Evolutionary conservation across 805 yeast genomes (phyloP).

Genomic region (Yarrowia porcina): DNA sequence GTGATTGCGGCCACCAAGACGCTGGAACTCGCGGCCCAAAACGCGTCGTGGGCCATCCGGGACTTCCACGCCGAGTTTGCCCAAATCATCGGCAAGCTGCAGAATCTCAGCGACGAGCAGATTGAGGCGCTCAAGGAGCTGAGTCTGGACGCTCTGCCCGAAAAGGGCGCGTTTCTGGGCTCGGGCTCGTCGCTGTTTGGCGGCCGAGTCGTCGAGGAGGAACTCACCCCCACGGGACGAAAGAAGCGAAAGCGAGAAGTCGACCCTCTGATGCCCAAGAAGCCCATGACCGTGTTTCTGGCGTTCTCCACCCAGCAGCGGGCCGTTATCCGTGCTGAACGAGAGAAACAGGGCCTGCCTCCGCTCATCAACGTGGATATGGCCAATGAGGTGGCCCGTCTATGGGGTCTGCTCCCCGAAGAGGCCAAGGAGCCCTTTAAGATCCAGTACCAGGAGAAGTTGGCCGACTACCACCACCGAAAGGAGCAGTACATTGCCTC

Average conservation of each 20-base stretch:
- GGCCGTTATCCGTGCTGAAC: conserved; percentile 64
- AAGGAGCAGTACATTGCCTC: conserved; percentile 1
- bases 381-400: conserved; percentile 71
- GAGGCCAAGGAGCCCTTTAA: conserved; percentile 31
- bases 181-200: not conserved
- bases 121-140: conserved; percentile 13
- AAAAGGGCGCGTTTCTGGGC: not conserved
- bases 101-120: not conserved
- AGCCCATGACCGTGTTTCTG: conserved; percentile 86
- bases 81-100: not conserved
- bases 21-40: conserved; percentile 5
- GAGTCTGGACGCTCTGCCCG: conserved; percentile 2
- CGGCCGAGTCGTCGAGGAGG: not conserved
- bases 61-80: conserved; percentile 21
- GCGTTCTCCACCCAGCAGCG: conserved; percentile 72
- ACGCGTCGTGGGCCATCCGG: conserved; percentile 19
- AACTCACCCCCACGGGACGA: conserved; percentile 11
- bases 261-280: conserved; percentile 95
- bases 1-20: conserved; percentile 14
- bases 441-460: conserved; percentile 5
- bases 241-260: conserved; percentile 27
- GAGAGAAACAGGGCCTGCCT: conserved; percentile 56
- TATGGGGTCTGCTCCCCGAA: conserved; percentile 71
- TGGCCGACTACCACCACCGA: not conserved
- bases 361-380: conserved; percentile 72